These are phyloP conservation scores for Plasmopara muralis DNA, from an alignment of 352 stramenopile genomes.

Conservation along the genomic window DNA sequence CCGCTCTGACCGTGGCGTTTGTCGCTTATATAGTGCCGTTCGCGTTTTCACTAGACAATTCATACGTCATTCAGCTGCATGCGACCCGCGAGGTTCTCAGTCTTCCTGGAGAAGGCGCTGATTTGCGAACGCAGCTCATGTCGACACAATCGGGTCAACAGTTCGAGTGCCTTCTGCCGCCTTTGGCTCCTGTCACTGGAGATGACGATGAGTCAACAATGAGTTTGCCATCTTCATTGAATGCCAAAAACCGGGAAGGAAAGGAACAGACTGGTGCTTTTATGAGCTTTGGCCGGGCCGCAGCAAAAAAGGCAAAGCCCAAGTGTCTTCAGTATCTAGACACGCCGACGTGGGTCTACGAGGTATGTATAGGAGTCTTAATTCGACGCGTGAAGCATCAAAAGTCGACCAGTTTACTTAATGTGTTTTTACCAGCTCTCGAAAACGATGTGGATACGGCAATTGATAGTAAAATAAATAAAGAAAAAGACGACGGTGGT, in stretches of 20 bases:
- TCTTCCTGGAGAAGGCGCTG: conserved; percentile 12
- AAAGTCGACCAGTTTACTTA: conserved; percentile 2
- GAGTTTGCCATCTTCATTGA: background rate
- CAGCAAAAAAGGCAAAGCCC: conserved; percentile 45
- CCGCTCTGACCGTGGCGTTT: conserved; percentile 6
- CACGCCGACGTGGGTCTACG: conserved; percentile 47
- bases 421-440: conserved; percentile 1
- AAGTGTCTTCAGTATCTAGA: conserved; percentile 65
- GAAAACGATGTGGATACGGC: conserved; percentile 20
- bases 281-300: conserved; percentile 45
- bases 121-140: conserved; percentile 46
- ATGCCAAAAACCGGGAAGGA: conserved; percentile 7
- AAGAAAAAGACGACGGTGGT: conserved; percentile 3
- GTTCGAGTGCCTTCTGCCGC: conserved; percentile 71
- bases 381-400: conserved; percentile 44
- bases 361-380: conserved; percentile 52
- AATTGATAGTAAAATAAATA: conserved; percentile 1
- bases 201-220: background rate
- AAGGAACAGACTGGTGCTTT: conserved; percentile 16
- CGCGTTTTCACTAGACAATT: conserved; percentile 26
- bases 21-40: conserved; percentile 6
- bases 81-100: conserved; percentile 31
- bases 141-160: conserved; percentile 52
- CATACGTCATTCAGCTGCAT: conserved; percentile 71
- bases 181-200: conserved; percentile 14